Conservation (phyloP, 192 early-diverging fungal genomes). For the Gryganskiella cystojenkinii region DNA sequence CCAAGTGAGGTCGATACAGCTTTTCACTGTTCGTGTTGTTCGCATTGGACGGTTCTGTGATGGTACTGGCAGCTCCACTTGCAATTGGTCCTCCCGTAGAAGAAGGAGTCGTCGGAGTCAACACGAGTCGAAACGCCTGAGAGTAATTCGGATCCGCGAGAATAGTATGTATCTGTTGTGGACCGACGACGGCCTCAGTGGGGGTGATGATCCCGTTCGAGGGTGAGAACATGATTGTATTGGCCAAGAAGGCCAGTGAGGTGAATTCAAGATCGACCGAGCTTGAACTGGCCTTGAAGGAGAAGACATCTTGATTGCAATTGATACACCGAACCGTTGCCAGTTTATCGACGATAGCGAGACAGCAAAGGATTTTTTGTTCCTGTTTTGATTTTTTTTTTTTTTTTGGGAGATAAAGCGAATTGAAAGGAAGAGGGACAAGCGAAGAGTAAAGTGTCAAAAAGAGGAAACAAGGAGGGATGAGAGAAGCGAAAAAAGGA, state of each 20-base stretch:
- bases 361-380: slow-evolving; percentile 48
- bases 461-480: too few relatives aligned
- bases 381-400: slow-evolving; percentile 25
- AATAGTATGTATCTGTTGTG: slow-evolving; percentile 14
- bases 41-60: background rate
- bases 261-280: slow-evolving; percentile 36
- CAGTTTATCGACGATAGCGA: slow-evolving; percentile 39
- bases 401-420: too few relatives aligned
- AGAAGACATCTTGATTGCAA: slow-evolving; percentile 38
- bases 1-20: slow-evolving; percentile 35
- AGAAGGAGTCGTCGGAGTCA: background rate
- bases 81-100: background rate
- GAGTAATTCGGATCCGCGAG: slow-evolving; percentile 30
- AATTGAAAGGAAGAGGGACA: too few relatives aligned
- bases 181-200: slow-evolving; percentile 15
- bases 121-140: slow-evolving; percentile 33
- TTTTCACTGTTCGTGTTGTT: background rate
- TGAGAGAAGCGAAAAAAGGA: too few relatives aligned
- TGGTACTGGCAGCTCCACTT: background rate
- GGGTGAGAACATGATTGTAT: slow-evolving; percentile 32
- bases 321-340: slow-evolving; percentile 34
- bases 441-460: too few relatives aligned
- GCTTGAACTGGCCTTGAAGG: slow-evolving; percentile 28
- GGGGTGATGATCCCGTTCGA: slow-evolving; percentile 27
- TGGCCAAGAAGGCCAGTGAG: slow-evolving; percentile 28